Base-by-base conservation (phyloP, 352 stramenopile genomes). In the Pythium plurisporium region DNA sequence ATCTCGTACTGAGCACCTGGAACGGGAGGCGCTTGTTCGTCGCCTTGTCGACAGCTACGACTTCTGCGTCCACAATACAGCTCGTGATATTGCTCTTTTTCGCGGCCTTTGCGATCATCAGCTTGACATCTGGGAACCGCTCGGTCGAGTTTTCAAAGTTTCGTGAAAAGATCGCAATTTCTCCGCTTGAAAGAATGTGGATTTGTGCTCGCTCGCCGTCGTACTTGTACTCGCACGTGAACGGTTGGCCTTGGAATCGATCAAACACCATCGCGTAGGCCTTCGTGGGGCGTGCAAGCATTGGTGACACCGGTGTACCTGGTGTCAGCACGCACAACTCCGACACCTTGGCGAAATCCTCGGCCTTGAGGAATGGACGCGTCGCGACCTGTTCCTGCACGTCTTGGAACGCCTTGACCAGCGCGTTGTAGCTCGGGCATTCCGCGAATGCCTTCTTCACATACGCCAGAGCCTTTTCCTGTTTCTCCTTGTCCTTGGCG, bases 171-270 rank as follows among this genome's bases (percentile, higher is more conserved):
- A 99, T 97, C 45, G 95, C 93, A 30, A 98, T 91, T 43, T 83
- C 78, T 27, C 94, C 96, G 42, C 89, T 81, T 0, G 72, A 48
- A 6, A 90, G 72, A 41, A 98, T 96, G 73, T 99, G 96, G 42
- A 94, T 91, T 69, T 99, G 97, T 5, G 96, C 95, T 41, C 97
- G 82, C 71, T 99, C 97, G 30, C 97, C 98, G 67, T 99, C 97
- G 72, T 99, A 99, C 76, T 99, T 99, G 88, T 98, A 99, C 72
- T 99, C 97, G 67, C 95, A 99, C 5, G 96, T 99, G 70, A 99
- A 99, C 30, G 83, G 75, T 67, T 91, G 84, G 26, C 92, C 95
- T 65, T 98, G 82, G 49, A 99, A 94, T 8, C 97, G 89, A 55
- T 98, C 96, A 40, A 99, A 89, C 10, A 99, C 97, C 79, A 99